Base-by-base conservation (phyloP, 2,329 filamentous ascomycete genomes). In the Alternaria conjuncta region DNA sequence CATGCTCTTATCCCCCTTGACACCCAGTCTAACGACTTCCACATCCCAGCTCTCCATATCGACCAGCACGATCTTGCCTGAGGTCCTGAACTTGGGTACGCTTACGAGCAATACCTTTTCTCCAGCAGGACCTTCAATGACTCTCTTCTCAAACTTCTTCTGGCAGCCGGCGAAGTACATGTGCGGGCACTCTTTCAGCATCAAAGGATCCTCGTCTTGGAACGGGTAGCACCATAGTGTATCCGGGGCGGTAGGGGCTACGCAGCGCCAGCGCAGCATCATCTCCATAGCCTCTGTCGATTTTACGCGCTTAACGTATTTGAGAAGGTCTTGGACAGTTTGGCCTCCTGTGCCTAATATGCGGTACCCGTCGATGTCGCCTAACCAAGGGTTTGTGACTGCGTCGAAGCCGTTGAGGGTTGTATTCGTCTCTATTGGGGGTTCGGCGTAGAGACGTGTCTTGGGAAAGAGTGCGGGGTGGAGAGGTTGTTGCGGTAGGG, bases 161-260 rank as follows among this genome's bases (percentile, higher is more conserved):
- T 97, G 94, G 71, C 92, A 94, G 15, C 94, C 94, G 1, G 92
- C 91, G 78, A 99, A 93, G 82, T 93, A 98, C 30, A 99, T 84
- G 75, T 99, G 95, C 3, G 96, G 96, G 66, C 93, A 97, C 18
- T 89, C 84, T 67, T 90, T 88, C 73, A 99, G 86, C 46, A 98
- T 91, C 75, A 98, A 96, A 1, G 93, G 94, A 75, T 99, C 96
- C 54, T 93, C 88, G 18, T 96, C 92, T 80, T 98, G 94, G 81
- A 97, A 99, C 0, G 96, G 96, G 76, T 98, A 99, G 75, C 92
- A 94, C 92, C 94, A 97, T 46, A 99, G 78, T 0, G 96, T 99
- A 80, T 99, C 96, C 0, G 96, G 96, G 2, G 96, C 96, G 0
- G 96, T 99, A 2, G 96, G 96, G 6, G 96, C 96, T 69, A 89